Conservation (phyloP, 2,329 filamentous ascomycete genomes). For the Tolypocladium pustulatum region DNA sequence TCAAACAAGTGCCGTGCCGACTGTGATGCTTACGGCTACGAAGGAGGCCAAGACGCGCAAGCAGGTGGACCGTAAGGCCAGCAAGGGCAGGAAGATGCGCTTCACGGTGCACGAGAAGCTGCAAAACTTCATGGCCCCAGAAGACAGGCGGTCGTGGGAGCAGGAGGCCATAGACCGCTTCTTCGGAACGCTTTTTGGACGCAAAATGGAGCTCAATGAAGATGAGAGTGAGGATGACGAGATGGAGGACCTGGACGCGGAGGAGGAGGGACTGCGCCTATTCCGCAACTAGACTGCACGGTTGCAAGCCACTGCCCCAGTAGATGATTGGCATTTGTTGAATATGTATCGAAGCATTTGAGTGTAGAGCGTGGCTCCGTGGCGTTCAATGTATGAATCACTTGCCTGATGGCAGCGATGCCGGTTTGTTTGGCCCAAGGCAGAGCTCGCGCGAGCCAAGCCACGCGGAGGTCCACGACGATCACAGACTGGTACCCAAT, state of each 20-base stretch:
- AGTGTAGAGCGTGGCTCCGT: background rate
- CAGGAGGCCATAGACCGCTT: constrained; percentile 67
- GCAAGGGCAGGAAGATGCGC: constrained; percentile 86
- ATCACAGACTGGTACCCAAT: background rate
- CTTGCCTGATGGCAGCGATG: background rate
- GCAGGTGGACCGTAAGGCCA: constrained; percentile 84
- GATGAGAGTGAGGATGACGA: constrained; percentile 39
- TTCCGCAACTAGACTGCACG: constrained; percentile 31
- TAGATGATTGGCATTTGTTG: background rate
- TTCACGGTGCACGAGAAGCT: constrained; percentile 96
- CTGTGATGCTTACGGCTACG: constrained; percentile 54
- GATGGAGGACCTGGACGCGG: constrained; percentile 40
- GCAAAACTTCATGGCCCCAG: constrained; percentile 94
- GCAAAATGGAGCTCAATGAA: constrained; percentile 56
- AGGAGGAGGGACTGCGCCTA: constrained; percentile 42
- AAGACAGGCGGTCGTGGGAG: constrained; percentile 73
- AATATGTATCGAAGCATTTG: background rate
- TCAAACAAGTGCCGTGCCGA: constrained; percentile 34
- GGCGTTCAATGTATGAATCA: background rate
- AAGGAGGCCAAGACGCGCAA: constrained; percentile 73
- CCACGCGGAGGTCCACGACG: background rate
- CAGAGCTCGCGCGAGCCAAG: too few species aligned
- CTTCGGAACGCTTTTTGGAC: constrained; percentile 65
- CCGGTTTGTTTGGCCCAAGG: too few species aligned
- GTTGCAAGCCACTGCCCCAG: background rate